phyloP scores from a whole-genome alignment of 352 stramenopile species.

The Blastocystis sp. region DNA sequence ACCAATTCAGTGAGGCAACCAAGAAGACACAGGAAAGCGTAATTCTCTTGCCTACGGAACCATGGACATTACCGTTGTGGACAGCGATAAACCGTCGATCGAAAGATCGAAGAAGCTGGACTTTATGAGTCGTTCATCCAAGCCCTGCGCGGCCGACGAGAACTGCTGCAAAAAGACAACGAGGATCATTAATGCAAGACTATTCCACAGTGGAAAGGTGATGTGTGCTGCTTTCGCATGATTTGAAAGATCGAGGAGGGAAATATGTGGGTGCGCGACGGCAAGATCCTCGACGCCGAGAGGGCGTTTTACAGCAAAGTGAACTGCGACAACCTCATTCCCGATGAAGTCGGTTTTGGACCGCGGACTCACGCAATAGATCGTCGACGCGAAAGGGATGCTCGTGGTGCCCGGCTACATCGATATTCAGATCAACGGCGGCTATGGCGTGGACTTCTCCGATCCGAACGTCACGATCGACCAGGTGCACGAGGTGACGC shows the following conservation, averaged over 20 bases:
- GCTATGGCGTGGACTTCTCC: constrained; percentile 85
- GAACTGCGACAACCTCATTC: not conserved
- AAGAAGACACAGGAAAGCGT: not conserved
- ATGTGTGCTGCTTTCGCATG: not conserved
- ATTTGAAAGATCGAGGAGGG: not conserved
- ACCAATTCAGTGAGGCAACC: not conserved
- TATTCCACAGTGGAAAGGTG: constrained; percentile 11
- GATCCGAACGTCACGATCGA: constrained; percentile 77
- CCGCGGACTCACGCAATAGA: not conserved
- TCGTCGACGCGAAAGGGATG: constrained; percentile 9
- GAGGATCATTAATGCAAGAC: not conserved
- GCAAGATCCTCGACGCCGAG: constrained; percentile 28
- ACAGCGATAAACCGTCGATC: not conserved
- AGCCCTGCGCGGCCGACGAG: not conserved
- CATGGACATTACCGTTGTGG: not conserved
- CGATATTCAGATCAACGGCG: constrained; percentile 86
- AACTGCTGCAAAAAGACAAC: not conserved
- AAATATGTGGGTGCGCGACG: not conserved
- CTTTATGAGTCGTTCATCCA: not conserved
- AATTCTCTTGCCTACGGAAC: not conserved
- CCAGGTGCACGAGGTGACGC: constrained; percentile 78
- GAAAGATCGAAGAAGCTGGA: not conserved
- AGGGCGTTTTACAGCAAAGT: constrained; percentile 24
- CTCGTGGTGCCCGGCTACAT: constrained; percentile 84
- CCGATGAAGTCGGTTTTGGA: not conserved